These are phyloP conservation scores for Ambrosiella xylebori DNA, from an alignment of 2,329 filamentous ascomycete species.

Conservation along the genomic window DNA sequence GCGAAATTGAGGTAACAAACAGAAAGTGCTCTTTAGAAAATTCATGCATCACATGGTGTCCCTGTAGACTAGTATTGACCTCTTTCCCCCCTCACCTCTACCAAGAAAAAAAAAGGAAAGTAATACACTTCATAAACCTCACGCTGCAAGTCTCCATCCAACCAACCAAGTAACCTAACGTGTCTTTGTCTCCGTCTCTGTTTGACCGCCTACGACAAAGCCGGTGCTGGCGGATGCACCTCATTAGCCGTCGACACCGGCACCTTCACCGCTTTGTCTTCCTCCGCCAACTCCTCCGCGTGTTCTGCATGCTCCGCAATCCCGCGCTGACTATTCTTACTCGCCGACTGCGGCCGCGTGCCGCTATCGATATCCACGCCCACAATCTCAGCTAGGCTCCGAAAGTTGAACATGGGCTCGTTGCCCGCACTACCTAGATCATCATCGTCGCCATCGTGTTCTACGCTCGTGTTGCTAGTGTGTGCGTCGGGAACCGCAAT, in stretches of 20 bases:
- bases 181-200: neutral
- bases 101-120: neutral
- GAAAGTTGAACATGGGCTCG: conserved; percentile 84
- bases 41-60: too few relatives aligned
- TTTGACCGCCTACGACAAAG: neutral
- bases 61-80: too few relatives aligned
- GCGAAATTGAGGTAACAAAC: too few relatives aligned
- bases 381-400: conserved; percentile 71
- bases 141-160: neutral
- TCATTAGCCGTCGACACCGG: neutral
- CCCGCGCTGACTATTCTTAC: conserved; percentile 5
- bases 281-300: neutral
- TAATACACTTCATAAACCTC: neutral
- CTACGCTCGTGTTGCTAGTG: conserved; percentile 36
- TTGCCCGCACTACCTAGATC: conserved; percentile 33
- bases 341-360: neutral
- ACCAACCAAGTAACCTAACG: neutral
- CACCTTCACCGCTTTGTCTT: neutral
- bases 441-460: conserved; percentile 27
- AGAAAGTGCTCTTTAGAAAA: too few relatives aligned
- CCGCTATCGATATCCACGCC: conserved; percentile 34
- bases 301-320: conserved; percentile 7
- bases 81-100: too few relatives aligned
- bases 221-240: neutral
- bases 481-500: conserved; percentile 28